Percentiles rank a stretch among this genome's conserved stretches.
These are phyloP conservation scores for Penicillium macrosclerotiorum DNA, from an alignment of 495 filamentous ascomycete species.

Conservation along the genomic window DNA sequence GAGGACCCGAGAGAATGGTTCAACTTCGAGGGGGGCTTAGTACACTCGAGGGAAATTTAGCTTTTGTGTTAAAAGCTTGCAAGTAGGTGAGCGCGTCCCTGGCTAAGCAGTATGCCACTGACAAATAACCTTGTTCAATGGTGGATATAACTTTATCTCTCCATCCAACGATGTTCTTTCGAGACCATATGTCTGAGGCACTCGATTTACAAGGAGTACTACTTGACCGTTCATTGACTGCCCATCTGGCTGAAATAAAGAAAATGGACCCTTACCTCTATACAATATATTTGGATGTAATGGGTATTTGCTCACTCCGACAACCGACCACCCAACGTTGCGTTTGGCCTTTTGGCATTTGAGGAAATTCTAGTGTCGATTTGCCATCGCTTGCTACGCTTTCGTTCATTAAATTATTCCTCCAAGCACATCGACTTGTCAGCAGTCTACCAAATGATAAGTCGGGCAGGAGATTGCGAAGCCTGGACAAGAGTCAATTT, in stretches of 20 bases:
- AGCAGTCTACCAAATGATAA: constrained; percentile 29
- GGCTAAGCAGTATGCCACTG: too few species aligned
- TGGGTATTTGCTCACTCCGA: constrained; percentile 10
- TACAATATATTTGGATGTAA: constrained; percentile 14
- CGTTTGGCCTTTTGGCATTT: constrained; percentile 12
- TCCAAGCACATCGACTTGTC: constrained; percentile 4
- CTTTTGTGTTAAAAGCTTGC: constrained; percentile 19
- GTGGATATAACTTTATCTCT: constrained; percentile 21
- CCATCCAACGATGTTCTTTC: constrained; percentile 23
- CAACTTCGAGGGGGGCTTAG: constrained; percentile 23
- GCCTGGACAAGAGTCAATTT: constrained; percentile 22
- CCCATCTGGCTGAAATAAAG: neutral
- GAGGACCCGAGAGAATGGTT: constrained; percentile 20
- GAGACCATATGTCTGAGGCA: constrained; percentile 19
- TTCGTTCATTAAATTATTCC: constrained; percentile 12
- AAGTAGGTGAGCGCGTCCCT: too few species aligned
- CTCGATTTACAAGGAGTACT: constrained; percentile 5
- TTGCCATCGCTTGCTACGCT: constrained; percentile 18
- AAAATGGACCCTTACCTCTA: constrained; percentile 12
- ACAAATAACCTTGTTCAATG: constrained; percentile 7
- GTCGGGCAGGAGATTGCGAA: constrained; percentile 38
- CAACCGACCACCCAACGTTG: constrained; percentile 3
- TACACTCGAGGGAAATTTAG: constrained; percentile 15
- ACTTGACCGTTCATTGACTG: neutral
- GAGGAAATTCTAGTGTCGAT: constrained; percentile 22